Base-by-base conservation (phyloP, 345 rosid species). In the Dipteronia dyeriana region DNA sequence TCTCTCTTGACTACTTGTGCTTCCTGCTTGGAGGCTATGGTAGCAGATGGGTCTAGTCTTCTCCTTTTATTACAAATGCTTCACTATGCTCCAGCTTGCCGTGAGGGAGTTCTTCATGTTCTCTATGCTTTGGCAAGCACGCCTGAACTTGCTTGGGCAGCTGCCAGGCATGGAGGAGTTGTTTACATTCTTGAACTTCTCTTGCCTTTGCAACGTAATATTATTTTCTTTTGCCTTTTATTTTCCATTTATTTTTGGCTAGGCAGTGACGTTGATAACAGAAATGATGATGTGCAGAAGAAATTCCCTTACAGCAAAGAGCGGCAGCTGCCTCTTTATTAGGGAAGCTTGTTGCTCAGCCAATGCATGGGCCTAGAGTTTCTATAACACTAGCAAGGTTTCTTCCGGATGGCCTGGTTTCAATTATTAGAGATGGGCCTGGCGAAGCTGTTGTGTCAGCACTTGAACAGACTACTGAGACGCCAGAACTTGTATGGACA, bases 291-390 rank as follows among this genome's bases (percentile, higher is more conserved):
- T 81, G 31, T 88, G 88, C 97, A 96, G 99, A 94, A 83, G 99
- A 96, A 81, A 87, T 91, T 79, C 95, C 98, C 39, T 82, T 94
- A 76, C 95, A 91, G 88, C 99, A 96, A 86, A 91, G 98, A 86
- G 99, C 98, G 7, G 90, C 94, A 26, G 95, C 98, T 16, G 98
- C 99, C 73, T 94, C 97, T 63, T 87, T 96, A 84, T 79, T 96
- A 87, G 98, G 98, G 73, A 96, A 91, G 91, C 99, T 96, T 83
- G 85, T 96, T 77, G 97, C 89, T 43, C 99, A 96, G 84, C 97
- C 99, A 60, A 94, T 96, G 99, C 99, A 96, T 83, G 99, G 99
- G 72, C 99, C 99, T 80, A 95, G 99, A 86, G 99, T 96, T 80
- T 93, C 95, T 68, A 96, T 92, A 82, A 92, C 99, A 70, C 87